A percentile compares a stretch with the other conserved stretches of the same genome.
Evolutionary conservation across 2,329 filamentous ascomycete species (phyloP).

Genomic region (Rugonectria rugulosa): DNA sequence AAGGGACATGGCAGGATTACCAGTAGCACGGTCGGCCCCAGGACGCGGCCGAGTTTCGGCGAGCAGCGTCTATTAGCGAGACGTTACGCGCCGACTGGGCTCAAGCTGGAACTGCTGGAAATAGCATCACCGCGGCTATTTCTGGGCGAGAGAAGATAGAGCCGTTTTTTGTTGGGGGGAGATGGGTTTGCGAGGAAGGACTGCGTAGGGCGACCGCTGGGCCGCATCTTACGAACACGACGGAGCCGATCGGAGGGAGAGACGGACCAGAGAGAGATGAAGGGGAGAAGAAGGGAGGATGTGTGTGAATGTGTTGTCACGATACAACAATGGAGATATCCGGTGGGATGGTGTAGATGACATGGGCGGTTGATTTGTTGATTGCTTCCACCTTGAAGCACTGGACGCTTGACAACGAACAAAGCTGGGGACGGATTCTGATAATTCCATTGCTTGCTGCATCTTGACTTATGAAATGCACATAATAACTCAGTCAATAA

Average conservation of each 20-base stretch:
- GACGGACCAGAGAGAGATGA: too few species aligned
- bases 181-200: neutral
- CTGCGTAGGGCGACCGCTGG: neutral
- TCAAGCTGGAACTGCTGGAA: constrained; percentile 19
- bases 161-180: too few species aligned
- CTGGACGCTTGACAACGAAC: neutral
- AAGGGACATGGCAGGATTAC: neutral
- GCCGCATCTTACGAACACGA: constrained; percentile 12
- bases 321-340: neutral
- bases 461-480: too few species aligned
- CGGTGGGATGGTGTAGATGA: neutral
- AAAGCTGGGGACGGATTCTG: neutral
- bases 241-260: neutral
- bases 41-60: constrained; percentile 11
- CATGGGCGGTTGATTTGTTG: neutral
- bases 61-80: constrained; percentile 16
- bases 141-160: constrained; percentile 12
- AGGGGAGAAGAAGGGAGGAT: neutral
- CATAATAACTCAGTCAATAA: neutral
- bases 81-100: constrained; percentile 13
- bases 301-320: neutral
- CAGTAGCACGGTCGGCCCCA: constrained; percentile 2
- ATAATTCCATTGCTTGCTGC: neutral
- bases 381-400: neutral
- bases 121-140: constrained; percentile 37